Percentiles rank a stretch among this genome's conserved stretches.
Conservation (phyloP, 306 rosid genomes). For the Luffa aegyptiaca region DNA sequence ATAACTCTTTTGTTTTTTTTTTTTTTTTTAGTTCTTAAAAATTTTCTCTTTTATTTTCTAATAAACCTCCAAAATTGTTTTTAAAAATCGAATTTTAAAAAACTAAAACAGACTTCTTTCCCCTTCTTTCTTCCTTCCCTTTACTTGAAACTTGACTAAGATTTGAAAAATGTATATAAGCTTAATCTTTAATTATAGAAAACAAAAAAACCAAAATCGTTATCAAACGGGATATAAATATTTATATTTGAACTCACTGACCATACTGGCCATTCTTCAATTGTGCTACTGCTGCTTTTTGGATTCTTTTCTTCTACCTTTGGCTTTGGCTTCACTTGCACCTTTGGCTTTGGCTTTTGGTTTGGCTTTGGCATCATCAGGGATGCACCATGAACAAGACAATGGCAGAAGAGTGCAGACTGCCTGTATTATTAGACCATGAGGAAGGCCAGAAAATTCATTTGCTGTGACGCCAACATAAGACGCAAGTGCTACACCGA, state of each 20-base stretch:
- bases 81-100: background rate
- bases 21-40: background rate
- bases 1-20: background rate
- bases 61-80: background rate
- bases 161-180: background rate
- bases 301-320: background rate
- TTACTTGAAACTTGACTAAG: background rate
- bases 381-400: conserved; percentile 69
- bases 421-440: conserved; percentile 58
- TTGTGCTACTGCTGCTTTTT: background rate
- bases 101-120: background rate
- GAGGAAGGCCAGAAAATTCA: conserved; percentile 71
- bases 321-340: conserved; percentile 7
- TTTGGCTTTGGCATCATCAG: conserved; percentile 36
- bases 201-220: background rate
- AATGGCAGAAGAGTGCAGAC: conserved; percentile 57
- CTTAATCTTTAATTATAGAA: background rate
- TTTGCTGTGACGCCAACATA: conserved; percentile 43
- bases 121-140: background rate
- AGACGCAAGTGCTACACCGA: conserved; percentile 74
- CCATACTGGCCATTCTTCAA: background rate
- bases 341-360: conserved; percentile 17
- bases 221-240: background rate
- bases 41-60: background rate
- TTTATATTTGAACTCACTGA: background rate